Evolutionary conservation across 2,329 filamentous ascomycete species (phyloP), one percentile per base, ranked within the genome.

Genomic region (Xylariaceae sp.): DNA sequence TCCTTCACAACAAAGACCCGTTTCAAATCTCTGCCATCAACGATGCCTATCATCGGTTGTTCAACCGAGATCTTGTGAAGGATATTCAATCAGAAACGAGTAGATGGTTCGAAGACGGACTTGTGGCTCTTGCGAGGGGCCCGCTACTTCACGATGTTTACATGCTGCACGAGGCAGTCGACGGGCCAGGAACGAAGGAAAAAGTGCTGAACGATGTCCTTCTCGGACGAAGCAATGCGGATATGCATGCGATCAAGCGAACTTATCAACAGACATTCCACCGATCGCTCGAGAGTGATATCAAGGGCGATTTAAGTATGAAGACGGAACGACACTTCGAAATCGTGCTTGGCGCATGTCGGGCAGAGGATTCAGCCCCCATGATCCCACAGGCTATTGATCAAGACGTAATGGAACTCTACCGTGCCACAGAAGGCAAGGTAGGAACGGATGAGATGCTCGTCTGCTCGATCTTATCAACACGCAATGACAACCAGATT

Each of bases 251-350:
- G 32, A 96, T 98, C 73, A 95, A 94, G 70, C 67, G 73, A 37
- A 78, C 82, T 16, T 97, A 95, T 64, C 76, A 83, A 36, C 76
- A 77, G 14, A 80, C 77, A 1, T 90, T 84, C 70, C 72, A 73
- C 29, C 76, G 76, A 17, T 74, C 76, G 14, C 77, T 97, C 1
- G 85, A 91, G 57, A 69, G 73, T 11, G 86, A 86, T 44, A 80
- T 97, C 52, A 82, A 81, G 54, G 79, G 77, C 17, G 92, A 97
- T 55, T 72, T 97, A 17, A 92, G 86, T 55, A 79, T 87, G 66
- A 93, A 93, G 69, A 96, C 92, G 0, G 83, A 91, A 64, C 74
- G 83, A 17, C 82, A 96, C 57, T 97, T 95, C 69, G 71, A 86
- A 64, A 86, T 93, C 67, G 84, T 95, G 20, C 72, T 95, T 33